A percentile compares a stretch with the other conserved stretches of the same genome.
Conservation (phyloP, 2,329 filamentous ascomycete species). For the Monosporascus sp. region DNA sequence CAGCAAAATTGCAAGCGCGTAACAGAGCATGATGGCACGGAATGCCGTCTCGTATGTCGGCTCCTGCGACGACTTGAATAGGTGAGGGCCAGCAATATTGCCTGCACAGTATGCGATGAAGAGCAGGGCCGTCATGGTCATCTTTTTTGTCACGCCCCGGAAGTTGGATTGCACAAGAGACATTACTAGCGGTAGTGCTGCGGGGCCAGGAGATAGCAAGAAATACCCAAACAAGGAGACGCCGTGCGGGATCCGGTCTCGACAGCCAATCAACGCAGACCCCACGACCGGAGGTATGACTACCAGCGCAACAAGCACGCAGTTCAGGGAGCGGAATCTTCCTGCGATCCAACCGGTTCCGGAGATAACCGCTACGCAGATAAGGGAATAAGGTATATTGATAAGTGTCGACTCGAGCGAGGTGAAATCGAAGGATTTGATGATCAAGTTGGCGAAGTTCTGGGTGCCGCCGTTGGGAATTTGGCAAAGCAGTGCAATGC, state of each 20-base stretch:
- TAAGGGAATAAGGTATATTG: constrained; percentile 54
- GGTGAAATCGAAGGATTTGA: constrained; percentile 52
- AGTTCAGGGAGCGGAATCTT: constrained; percentile 45
- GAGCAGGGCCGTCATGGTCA: constrained; percentile 52
- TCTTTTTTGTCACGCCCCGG: constrained; percentile 55
- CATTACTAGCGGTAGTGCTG: constrained; percentile 50
- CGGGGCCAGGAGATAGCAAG: constrained; percentile 47
- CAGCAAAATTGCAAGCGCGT: constrained; percentile 43
- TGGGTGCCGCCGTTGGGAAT: constrained; percentile 60
- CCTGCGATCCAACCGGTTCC: constrained; percentile 48
- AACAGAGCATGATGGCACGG: constrained; percentile 51
- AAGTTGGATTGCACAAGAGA: constrained; percentile 53
- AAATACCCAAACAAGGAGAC: constrained; percentile 55
- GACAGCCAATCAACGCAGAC: constrained; percentile 48
- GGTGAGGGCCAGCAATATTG: constrained; percentile 52
- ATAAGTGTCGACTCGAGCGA: constrained; percentile 50
- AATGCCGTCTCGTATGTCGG: constrained; percentile 51
- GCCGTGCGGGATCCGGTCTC: constrained; percentile 33
- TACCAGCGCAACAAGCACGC: constrained; percentile 44
- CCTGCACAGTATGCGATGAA: constrained; percentile 53
- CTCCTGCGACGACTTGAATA: constrained; percentile 45
- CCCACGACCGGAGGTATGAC: constrained; percentile 48
- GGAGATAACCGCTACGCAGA: constrained; percentile 43
- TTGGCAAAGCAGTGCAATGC: constrained; percentile 47
- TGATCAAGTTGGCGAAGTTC: constrained; percentile 54